Conservation (phyloP, 331 rosid genomes). For the Prunus yedoensis region DNA sequence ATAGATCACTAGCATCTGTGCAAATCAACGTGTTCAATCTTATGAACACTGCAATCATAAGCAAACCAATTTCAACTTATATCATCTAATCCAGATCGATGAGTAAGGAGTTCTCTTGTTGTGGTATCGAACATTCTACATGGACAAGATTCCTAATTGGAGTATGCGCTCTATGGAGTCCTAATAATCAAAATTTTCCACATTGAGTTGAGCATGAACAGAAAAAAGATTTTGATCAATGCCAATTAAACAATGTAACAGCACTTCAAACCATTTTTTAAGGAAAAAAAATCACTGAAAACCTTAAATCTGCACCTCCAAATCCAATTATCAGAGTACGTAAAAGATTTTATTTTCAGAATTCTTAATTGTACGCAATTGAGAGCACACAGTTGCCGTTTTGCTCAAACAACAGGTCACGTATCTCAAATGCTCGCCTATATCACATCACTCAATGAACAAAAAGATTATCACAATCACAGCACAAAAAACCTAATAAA, state of each 20-base stretch:
- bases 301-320: background rate
- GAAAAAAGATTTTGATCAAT: background rate
- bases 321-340: background rate
- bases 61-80: background rate
- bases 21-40: background rate
- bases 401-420: background rate
- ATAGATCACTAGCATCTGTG: background rate
- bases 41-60: background rate
- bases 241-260: background rate
- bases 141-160: background rate
- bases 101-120: background rate
- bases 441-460: background rate
- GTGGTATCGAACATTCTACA: background rate
- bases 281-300: background rate
- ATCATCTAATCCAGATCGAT: background rate
- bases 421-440: background rate
- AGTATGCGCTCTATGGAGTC: background rate
- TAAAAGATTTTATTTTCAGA: background rate
- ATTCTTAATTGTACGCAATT: background rate
- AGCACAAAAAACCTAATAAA: background rate
- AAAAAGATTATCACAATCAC: background rate
- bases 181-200: background rate
- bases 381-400: background rate
- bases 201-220: background rate
- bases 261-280: background rate